phyloP scores from a whole-genome alignment of 2,329 filamentous ascomycete species.

The Myriangium duriaei region DNA sequence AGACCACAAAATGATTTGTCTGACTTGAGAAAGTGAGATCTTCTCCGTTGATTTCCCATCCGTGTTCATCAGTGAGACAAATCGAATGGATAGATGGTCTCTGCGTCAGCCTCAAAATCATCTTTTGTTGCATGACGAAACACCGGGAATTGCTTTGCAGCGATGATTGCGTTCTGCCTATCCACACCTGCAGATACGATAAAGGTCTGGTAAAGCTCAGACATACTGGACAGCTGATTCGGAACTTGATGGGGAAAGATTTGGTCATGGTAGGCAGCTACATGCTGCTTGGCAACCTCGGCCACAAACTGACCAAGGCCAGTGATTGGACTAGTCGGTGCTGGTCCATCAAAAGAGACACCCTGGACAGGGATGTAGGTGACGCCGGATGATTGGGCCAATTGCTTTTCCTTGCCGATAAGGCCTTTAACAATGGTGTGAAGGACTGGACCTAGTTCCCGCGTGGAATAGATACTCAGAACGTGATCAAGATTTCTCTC shows the following conservation, averaged over 20 bases:
- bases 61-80: background rate
- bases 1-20: too few species aligned
- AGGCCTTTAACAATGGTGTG: background rate
- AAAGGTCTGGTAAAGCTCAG: background rate
- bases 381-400: background rate
- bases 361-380: constrained; percentile 19
- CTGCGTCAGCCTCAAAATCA: background rate
- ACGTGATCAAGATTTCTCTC: background rate
- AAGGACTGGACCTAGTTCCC: background rate
- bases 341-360: background rate
- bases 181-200: background rate
- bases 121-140: background rate
- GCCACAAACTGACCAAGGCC: background rate
- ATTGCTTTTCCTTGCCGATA: background rate
- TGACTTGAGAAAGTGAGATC: too few species aligned
- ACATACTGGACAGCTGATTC: background rate
- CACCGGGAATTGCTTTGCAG: background rate
- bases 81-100: background rate
- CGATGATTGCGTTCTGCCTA: background rate
- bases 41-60: background rate
- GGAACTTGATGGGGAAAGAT: background rate
- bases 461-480: background rate
- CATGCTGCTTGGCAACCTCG: background rate
- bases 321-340: background rate
- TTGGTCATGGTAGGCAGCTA: background rate